A percentile compares a stretch with the other conserved stretches of the same genome.
Conservation (phyloP, 1,284 basidiomycete species). For the Puccinia polysora region DNA sequence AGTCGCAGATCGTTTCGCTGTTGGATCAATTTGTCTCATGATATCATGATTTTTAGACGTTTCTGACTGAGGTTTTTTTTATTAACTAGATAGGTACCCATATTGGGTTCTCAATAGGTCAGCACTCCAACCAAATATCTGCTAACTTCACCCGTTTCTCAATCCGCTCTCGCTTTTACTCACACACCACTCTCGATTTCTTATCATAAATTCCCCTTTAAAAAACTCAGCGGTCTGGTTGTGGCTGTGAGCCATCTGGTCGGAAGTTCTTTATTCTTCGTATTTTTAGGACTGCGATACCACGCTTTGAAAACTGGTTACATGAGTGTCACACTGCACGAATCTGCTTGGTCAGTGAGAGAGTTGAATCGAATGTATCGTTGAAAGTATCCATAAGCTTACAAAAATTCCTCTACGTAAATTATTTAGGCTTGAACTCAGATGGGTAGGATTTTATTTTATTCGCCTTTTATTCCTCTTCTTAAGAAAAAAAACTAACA, state of each 20-base stretch:
- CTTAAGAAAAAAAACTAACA: neutral
- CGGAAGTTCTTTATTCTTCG: conserved; percentile 7
- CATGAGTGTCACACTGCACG: neutral
- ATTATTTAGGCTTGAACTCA: conserved; percentile 2
- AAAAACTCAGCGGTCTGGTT: neutral
- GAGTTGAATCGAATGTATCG: neutral
- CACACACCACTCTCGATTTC: neutral
- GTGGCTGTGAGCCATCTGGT: neutral
- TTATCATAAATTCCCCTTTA: neutral
- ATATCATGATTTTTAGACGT: neutral
- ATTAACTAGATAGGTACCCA: neutral
- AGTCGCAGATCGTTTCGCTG: neutral
- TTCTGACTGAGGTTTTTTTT: neutral
- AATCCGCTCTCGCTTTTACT: neutral
- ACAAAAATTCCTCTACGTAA: neutral
- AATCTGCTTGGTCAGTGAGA: conserved; percentile 1
- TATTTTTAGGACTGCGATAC: conserved; percentile 9
- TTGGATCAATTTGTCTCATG: neutral
- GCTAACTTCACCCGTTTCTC: neutral
- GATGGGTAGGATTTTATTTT: conserved; percentile 8
- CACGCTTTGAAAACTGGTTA: neutral
- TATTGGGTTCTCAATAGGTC: conserved; percentile 23
- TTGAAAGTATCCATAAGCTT: neutral
- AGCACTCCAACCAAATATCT: neutral
- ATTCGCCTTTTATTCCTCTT: neutral